phyloP scores from a whole-genome alignment of 176 grass and related monocot species.

The Zea mays region Zm-B73-REFERENCE-NAM-5.0 NC_050098.1:217594501-217595000 shows the following conservation, averaged over 20 bases:
- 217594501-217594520: too few species aligned
- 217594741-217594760: slow-evolving; percentile 30
- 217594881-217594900: slow-evolving; percentile 28
- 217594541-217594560: too few species aligned
- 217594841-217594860: slow-evolving; percentile 12
- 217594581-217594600: slow-evolving; percentile 19
- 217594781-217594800: slow-evolving; percentile 24
- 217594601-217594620: slow-evolving; percentile 46
- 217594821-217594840: background rate
- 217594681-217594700: slow-evolving; percentile 25
- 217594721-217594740: background rate
- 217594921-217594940: slow-evolving; percentile 34
- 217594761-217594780: slow-evolving; percentile 9
- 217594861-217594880: background rate
- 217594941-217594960: slow-evolving; percentile 17
- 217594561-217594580: too few species aligned
- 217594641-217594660: background rate
- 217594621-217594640: slow-evolving; percentile 11
- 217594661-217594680: slow-evolving; percentile 22
- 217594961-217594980: slow-evolving; percentile 33
- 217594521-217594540: too few species aligned
- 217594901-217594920: background rate
- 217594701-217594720: slow-evolving; percentile 16
- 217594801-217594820: background rate
- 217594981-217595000: slow-evolving; percentile 26